Conservation (phyloP, 2,329 filamentous ascomycete species). For the Claviceps sorghi region DNA sequence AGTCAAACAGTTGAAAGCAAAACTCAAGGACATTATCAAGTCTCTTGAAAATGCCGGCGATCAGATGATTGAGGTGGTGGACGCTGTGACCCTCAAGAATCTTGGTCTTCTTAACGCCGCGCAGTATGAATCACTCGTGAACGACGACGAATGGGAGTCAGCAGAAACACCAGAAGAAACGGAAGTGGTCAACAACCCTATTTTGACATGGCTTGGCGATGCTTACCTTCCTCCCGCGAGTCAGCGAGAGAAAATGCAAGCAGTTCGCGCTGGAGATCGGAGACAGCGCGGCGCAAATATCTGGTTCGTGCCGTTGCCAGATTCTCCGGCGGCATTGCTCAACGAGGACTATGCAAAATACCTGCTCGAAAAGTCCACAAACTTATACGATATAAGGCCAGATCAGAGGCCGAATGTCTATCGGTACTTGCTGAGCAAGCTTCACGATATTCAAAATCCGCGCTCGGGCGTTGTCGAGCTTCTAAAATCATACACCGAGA, state of each 20-base stretch:
- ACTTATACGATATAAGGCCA: conserved; percentile 3
- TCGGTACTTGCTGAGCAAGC: background rate
- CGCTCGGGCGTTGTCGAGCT: conserved; percentile 16
- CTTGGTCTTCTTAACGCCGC: conserved; percentile 43
- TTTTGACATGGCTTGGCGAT: conserved; percentile 9
- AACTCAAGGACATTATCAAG: conserved; percentile 6
- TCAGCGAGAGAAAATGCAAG: background rate
- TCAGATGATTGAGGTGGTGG: conserved; percentile 27
- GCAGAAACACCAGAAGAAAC: background rate
- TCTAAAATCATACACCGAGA: conserved; percentile 33
- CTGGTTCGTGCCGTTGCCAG: background rate
- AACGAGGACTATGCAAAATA: background rate
- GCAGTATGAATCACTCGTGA: conserved; percentile 49
- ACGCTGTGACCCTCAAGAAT: conserved; percentile 36
- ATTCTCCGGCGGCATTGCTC: background rate
- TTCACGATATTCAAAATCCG: background rate
- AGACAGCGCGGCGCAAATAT: conserved; percentile 22
- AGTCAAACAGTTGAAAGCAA: background rate
- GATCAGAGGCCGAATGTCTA: conserved; percentile 2
- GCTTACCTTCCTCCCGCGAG: background rate
- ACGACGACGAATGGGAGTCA: conserved; percentile 27
- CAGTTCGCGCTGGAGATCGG: background rate
- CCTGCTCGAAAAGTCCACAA: background rate
- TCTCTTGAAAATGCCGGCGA: conserved; percentile 7
- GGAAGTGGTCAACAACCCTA: background rate